Base-by-base conservation (phyloP, 75 land plant species). In the Sequoiadendron giganteum region DNA sequence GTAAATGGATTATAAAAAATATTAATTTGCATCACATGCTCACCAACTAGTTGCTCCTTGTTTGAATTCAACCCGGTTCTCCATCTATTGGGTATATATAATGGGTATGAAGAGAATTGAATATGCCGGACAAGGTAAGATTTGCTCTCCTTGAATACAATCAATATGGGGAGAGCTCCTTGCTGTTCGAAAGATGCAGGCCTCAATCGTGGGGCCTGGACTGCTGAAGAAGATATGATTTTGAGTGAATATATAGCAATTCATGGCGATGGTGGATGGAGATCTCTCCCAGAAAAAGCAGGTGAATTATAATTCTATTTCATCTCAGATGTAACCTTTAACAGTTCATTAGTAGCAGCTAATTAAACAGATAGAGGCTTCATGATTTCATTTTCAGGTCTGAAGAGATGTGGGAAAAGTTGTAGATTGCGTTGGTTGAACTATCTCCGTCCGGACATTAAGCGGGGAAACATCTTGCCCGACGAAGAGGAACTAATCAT, bases 161-260 rank as follows among this genome's bases (percentile, higher is more conserved):
- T 14, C 55, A 11, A 52, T 52, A 87, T 77, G 88, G 85, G 39
- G 10, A 87, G 88, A 32, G 80, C 77, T 80, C 49, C 65, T 15
- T 86, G 75, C 75, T 86, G 87, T 21, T 42, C 72, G 0, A 58
- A 58, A 58, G 28, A 85, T 30, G 61, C 81, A 77, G 83, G 84
- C 21, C 83, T 87, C n/a, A 87, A 87, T 43, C 77, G 47, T 14
- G 88, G 88, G 34, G 83, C 83, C 25, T 87, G 88, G 88, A 78
- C 88, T 77, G 80, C 83, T 43, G 83, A 87, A 10, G 88, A 87
- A 78, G 88, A 87, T 65, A 32, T 77, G 85, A 39, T 87, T 55
- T 83, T 87, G 15, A 45, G 83, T 16, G 83, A 87, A 18, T 87
- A 87, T 42, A 78, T 87, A 3, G 30, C 58, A 30, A 38, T 21